Conservation (phyloP, 805 yeast genomes). For the Kurtzmaniella fragi region DNA sequence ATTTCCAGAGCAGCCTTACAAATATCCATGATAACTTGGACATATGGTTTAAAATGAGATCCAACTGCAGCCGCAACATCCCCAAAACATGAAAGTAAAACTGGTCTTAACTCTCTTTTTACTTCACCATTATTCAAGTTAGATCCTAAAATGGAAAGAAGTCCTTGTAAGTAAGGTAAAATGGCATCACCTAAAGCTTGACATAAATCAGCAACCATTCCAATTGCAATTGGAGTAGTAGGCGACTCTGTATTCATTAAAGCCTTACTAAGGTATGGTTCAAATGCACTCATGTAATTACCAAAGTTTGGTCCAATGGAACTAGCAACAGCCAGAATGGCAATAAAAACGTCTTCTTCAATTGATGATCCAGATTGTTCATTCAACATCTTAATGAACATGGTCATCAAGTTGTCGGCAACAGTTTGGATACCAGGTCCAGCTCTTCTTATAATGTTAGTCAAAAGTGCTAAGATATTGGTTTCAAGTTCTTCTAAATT, state of each 20-base stretch:
- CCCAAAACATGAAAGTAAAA: conserved; percentile 89
- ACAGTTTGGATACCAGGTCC: conserved; percentile 60
- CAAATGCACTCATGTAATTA: conserved; percentile 73
- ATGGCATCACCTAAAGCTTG: conserved; percentile 78
- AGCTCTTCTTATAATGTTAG: conserved; percentile 80
- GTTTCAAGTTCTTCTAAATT: conserved; percentile 86
- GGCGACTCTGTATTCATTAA: conserved; percentile 79
- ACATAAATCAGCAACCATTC: conserved; percentile 89
- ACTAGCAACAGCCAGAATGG: conserved; percentile 83
- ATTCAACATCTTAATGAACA: conserved; percentile 66
- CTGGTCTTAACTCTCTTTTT: conserved; percentile 78
- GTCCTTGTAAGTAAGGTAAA: conserved; percentile 68
- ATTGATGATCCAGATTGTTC: conserved; percentile 68
- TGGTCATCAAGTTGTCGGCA: conserved; percentile 79
- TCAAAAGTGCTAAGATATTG: conserved; percentile 70
- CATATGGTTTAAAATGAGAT: conserved; percentile 64
- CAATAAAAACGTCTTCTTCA: conserved; percentile 92
- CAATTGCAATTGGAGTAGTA: conserved; percentile 85
- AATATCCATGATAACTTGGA: conserved; percentile 74
- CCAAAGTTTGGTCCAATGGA: conserved; percentile 69
- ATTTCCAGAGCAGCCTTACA: conserved; percentile 61
- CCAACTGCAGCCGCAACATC: conserved; percentile 92
- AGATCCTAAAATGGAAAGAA: conserved; percentile 79
- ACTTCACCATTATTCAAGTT: conserved; percentile 63
- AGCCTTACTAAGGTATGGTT: conserved; percentile 78